These are phyloP conservation scores for Trypanosoma conorhini DNA, from an alignment of 208 protist genomes.

Conservation along the genomic window DNA sequence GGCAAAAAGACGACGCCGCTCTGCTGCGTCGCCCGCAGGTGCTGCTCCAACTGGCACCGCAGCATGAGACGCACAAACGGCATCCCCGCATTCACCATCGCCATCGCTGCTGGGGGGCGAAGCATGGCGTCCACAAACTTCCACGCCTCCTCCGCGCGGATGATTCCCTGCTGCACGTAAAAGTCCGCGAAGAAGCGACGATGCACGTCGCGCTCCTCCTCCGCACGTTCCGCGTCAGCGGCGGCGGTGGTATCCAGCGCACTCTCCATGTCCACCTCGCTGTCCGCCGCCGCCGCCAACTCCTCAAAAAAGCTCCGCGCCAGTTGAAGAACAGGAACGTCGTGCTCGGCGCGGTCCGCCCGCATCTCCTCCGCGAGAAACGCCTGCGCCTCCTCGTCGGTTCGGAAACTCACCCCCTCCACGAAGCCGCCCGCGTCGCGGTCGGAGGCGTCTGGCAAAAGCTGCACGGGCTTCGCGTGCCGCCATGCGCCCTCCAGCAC, in stretches of 20 bases:
- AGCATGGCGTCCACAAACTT: constrained; percentile 65
- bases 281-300: constrained; percentile 52
- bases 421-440: constrained; percentile 49
- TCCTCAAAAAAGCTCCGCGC: constrained; percentile 68
- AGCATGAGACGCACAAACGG: constrained; percentile 60
- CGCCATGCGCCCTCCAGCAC: constrained; percentile 58
- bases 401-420: constrained; percentile 45
- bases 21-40: constrained; percentile 9
- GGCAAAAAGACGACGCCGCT: constrained; percentile 34
- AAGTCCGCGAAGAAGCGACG: constrained; percentile 77
- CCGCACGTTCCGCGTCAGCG: constrained; percentile 53
- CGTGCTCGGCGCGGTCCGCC: constrained; percentile 37
- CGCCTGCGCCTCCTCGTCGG: constrained; percentile 54
- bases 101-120: constrained; percentile 41
- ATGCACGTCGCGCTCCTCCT: constrained; percentile 58
- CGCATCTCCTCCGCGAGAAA: constrained; percentile 55
- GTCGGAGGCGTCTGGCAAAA: constrained; percentile 40
- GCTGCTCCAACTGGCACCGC: constrained; percentile 60
- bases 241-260: constrained; percentile 20
- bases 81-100: constrained; percentile 52
- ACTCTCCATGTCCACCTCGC: constrained; percentile 54
- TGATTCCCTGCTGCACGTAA: constrained; percentile 66
- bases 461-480: constrained; percentile 35
- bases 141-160: constrained; percentile 27
- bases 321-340: constrained; percentile 48